Evolutionary conservation across 106 monocot species (phyloP).

Genomic region (Narthecium ossifragum): DNA sequence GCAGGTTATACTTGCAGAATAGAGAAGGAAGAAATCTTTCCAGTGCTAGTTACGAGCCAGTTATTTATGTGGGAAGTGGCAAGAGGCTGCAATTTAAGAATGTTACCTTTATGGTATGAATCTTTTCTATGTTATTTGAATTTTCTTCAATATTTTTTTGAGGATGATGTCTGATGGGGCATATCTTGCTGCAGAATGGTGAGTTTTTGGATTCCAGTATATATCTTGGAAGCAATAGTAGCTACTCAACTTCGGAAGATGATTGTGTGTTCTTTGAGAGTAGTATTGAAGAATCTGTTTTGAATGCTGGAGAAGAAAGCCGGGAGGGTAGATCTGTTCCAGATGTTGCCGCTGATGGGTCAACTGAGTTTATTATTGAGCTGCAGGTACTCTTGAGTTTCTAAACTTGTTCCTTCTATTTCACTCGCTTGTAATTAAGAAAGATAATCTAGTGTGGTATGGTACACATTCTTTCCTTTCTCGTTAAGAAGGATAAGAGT

Average conservation of each 20-base stretch:
- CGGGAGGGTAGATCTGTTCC: background rate
- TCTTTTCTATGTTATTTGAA: background rate
- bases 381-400: conserved; percentile 68
- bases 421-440: no score
- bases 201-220: conserved; percentile 86
- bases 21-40: conserved; percentile 46
- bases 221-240: conserved; percentile 77
- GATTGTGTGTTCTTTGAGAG: conserved; percentile 62
- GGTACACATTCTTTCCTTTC: no score
- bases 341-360: conserved; percentile 16
- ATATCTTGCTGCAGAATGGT: conserved; percentile 59
- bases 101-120: conserved; percentile 69
- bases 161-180: background rate
- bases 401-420: no score
- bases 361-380: conserved; percentile 59
- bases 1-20: conserved; percentile 56
- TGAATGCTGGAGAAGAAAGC: conserved; percentile 20
- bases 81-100: conserved; percentile 91
- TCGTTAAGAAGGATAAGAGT: no score
- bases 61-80: conserved; percentile 74
- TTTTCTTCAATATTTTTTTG: background rate
- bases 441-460: no score
- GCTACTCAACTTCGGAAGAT: conserved; percentile 72
- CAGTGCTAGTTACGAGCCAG: conserved; percentile 23
- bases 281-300: conserved; percentile 14